Evolutionary conservation across 495 filamentous ascomycete genomes (phyloP).

Genomic region (Xylaria nigripes): DNA sequence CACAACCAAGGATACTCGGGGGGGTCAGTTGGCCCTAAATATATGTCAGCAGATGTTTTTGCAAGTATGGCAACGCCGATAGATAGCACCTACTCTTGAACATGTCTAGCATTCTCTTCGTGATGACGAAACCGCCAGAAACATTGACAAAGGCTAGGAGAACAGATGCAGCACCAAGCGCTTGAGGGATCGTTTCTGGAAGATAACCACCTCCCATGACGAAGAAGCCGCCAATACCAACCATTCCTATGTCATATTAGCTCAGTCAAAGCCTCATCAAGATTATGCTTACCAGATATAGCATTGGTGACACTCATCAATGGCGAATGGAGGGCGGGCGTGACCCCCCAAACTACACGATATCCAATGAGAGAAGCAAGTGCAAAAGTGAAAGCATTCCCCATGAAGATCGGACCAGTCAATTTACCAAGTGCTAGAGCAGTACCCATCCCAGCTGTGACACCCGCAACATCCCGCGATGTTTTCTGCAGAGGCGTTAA

Average conservation of each 20-base stretch:
- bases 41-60: slow-evolving; percentile 14
- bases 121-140: slow-evolving; percentile 74
- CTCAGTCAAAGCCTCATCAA: not conserved
- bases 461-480: slow-evolving; percentile 56
- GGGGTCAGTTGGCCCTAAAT: slow-evolving; percentile 60
- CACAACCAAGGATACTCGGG: slow-evolving; percentile 80
- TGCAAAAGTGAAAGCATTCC: slow-evolving; percentile 70
- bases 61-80: not conserved
- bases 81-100: slow-evolving; percentile 51
- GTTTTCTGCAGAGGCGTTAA: slow-evolving; percentile 71
- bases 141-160: slow-evolving; percentile 76
- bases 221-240: slow-evolving; percentile 74
- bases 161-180: slow-evolving; percentile 66
- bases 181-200: slow-evolving; percentile 67
- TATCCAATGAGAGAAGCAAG: slow-evolving; percentile 74
- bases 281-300: slow-evolving; percentile 50
- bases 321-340: slow-evolving; percentile 68
- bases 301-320: slow-evolving; percentile 84
- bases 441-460: slow-evolving; percentile 66
- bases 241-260: slow-evolving; percentile 47
- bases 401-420: slow-evolving; percentile 72
- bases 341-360: slow-evolving; percentile 71
- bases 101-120: slow-evolving; percentile 89
- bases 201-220: slow-evolving; percentile 68
- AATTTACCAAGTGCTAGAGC: slow-evolving; percentile 65